Evolutionary conservation across 805 yeast genomes (phyloP), one percentile per base, ranked within the genome.

Genomic region (Suhomyces tanzawaensis): DNA sequence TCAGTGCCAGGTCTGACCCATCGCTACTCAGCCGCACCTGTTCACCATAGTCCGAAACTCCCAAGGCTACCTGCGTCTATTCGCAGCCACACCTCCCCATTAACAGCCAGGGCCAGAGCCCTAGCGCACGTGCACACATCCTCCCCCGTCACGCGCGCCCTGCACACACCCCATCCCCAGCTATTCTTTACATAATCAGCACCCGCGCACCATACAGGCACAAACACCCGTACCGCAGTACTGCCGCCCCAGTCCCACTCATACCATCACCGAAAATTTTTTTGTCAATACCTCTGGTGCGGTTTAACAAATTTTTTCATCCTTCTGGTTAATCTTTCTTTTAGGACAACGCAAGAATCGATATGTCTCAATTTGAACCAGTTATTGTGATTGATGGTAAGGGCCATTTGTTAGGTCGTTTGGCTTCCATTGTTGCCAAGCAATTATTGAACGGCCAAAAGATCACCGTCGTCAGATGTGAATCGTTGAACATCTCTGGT

Each of bases 401-500:
- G 88, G 99, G 98, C 71, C 99, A 93, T 79, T 85, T 93, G 71
- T 83, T 93, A 72, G 99, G 99, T 76, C 96, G 99, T 82, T 86
- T 93, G 71, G 99, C 99, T 60, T 88, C 97, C 62, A 85, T 81
- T 67, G 89, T 93, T 68, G 96, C 99, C 75, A 93, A 93, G 85
- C 96, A 93, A 81, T 74, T 93, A 63, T 84, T 93, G 71, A 84
- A 86, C 77, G 99, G 99, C 63, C 98, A 93, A 81, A 87, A 89
- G 76, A 81, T 93, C 66, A 96, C 90, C 61, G 82, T 93, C 62
- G 99, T 93, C 67, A 88, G 99, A 81, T 79, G 89, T 70, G 99
- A 85, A 80, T 86, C 91, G 62, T 81, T 93, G 72, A 93, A 93
- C 93, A 88, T 93, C 72, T 88, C 97, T 65, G 99, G 99, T 74